A percentile compares a stretch with the other conserved stretches of the same genome.
phyloP scores from a whole-genome alignment of 1,284 basidiomycete species.

The Fistulina hepatica region DNA sequence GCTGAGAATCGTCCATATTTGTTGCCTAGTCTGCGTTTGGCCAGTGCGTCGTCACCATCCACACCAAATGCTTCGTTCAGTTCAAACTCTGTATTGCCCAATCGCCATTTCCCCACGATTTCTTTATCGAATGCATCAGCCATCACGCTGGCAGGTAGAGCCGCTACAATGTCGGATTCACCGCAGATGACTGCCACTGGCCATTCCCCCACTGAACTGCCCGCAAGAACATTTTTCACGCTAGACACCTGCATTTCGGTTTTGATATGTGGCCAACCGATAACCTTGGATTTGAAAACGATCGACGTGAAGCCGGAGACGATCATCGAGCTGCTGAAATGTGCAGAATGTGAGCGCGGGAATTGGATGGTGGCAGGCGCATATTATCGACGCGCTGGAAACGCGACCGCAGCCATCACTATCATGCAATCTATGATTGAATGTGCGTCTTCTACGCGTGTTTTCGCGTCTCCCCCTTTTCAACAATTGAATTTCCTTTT shows the following conservation, averaged over 20 bases:
- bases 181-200: neutral
- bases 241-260: constrained; percentile 22
- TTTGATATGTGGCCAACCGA: constrained; percentile 27
- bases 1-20: no score
- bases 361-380: constrained; percentile 46
- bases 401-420: constrained; percentile 31
- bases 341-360: constrained; percentile 32
- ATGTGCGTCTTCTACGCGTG: constrained; percentile 23
- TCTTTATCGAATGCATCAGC: neutral
- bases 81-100: neutral
- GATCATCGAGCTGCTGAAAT: constrained; percentile 35
- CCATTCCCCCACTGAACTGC: neutral
- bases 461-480: neutral
- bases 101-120: neutral
- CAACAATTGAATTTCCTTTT: constrained; percentile 1
- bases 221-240: neutral
- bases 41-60: neutral
- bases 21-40: no score
- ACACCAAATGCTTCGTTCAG: neutral
- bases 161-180: neutral
- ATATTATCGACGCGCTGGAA: constrained; percentile 39
- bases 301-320: constrained; percentile 32
- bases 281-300: constrained; percentile 31
- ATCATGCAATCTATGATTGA: constrained; percentile 38
- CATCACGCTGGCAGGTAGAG: neutral